These are phyloP conservation scores for Podaxis sp. DNA, from an alignment of 768 basidiomycete genomes.

Conservation along the genomic window DNA sequence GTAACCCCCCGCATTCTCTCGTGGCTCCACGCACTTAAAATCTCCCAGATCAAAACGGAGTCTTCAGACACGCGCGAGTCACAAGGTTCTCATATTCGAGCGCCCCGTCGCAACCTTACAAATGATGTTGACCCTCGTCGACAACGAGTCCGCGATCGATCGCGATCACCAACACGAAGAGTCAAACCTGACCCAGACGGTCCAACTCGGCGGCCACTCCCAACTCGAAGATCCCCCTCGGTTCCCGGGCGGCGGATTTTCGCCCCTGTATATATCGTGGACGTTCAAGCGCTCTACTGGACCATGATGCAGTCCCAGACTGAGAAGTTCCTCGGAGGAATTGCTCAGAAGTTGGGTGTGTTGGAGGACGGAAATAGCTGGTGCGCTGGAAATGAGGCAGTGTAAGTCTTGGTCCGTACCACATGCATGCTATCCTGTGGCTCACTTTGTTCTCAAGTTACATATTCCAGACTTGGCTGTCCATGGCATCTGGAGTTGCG, in stretches of 20 bases:
- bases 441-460: conserved; percentile 25
- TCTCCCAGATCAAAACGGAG: background rate
- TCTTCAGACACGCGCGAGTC: background rate
- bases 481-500: conserved; percentile 43
- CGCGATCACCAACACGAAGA: background rate
- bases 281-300: conserved; percentile 35
- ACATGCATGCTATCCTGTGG: background rate
- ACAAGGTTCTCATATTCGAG: background rate
- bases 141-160: conserved; percentile 7
- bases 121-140: background rate
- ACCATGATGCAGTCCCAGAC: conserved; percentile 35
- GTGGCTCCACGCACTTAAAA: background rate
- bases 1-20: background rate
- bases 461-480: conserved; percentile 41
- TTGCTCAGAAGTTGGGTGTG: conserved; percentile 30
- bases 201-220: background rate
- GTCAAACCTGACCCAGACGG: conserved; percentile 3
- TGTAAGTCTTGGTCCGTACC: conserved; percentile 28
- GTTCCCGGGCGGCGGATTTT: conserved; percentile 9
- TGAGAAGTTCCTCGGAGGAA: conserved; percentile 22
- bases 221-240: background rate
- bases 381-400: conserved; percentile 53
- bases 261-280: conserved; percentile 38
- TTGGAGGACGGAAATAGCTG: conserved; percentile 32
- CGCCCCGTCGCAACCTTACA: background rate